Conservation (phyloP, 2,329 filamentous ascomycete genomes). For the Hymenoscyphus infarciens region DNA sequence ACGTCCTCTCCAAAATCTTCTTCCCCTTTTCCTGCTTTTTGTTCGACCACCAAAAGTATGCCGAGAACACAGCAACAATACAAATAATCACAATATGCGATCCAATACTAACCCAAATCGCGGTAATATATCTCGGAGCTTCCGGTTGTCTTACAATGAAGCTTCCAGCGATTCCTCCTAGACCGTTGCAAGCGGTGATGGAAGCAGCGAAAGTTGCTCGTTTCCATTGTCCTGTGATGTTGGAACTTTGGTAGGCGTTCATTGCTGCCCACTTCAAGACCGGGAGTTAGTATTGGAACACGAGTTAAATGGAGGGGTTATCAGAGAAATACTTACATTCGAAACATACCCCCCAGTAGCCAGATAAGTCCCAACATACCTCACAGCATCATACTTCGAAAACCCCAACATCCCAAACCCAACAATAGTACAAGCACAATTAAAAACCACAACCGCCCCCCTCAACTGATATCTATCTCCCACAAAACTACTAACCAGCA, state of each 20-base stretch:
- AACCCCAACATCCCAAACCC: conserved; percentile 35
- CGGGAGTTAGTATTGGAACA: neutral
- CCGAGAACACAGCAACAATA: conserved; percentile 48
- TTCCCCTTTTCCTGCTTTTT: conserved; percentile 44
- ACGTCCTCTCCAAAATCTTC: conserved; percentile 44
- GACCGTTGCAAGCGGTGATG: conserved; percentile 71
- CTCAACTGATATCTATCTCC: conserved; percentile 53
- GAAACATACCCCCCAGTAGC: conserved; percentile 69
- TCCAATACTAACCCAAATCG: conserved; percentile 66
- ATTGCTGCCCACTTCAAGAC: conserved; percentile 55
- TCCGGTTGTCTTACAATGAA: conserved; percentile 61
- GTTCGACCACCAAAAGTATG: conserved; percentile 53
- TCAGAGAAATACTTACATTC: conserved; percentile 42
- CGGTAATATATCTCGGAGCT: conserved; percentile 60
- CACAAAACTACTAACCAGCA: conserved; percentile 48
- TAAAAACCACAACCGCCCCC: conserved; percentile 34
- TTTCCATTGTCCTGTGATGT: conserved; percentile 87
- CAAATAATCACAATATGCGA: conserved; percentile 57
- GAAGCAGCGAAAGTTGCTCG: conserved; percentile 75
- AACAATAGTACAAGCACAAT: conserved; percentile 29
- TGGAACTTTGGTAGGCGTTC: conserved; percentile 82
- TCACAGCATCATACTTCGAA: conserved; percentile 26
- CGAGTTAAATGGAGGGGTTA: neutral
- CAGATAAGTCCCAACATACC: conserved; percentile 39
- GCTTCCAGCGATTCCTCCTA: conserved; percentile 75